Conservation (phyloP, 2,329 filamentous ascomycete species). For the Tolypocladium endophyticum region DNA sequence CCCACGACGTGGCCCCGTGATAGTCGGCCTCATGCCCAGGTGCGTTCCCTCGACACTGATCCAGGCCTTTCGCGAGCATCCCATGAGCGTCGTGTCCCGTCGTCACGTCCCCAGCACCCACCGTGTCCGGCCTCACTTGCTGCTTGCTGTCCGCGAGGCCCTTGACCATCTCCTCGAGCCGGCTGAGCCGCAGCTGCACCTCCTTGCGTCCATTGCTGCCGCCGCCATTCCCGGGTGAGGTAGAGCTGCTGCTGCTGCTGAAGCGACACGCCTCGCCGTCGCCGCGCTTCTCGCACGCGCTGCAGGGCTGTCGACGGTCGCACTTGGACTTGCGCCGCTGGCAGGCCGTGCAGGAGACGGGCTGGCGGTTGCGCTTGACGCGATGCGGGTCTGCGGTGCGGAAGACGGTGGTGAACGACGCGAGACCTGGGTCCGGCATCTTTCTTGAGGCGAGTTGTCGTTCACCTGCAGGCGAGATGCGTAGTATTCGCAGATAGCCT, state of each 20-base stretch:
- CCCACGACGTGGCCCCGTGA: slow-evolving; percentile 29
- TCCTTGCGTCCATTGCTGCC: slow-evolving; percentile 12
- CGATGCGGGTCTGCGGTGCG: slow-evolving; percentile 21
- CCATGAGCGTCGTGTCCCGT: background rate
- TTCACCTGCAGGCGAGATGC: background rate
- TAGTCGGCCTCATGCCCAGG: slow-evolving; percentile 13
- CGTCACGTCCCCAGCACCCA: slow-evolving; percentile 1
- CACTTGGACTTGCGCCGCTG: slow-evolving; percentile 32
- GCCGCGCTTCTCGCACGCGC: slow-evolving; percentile 27
- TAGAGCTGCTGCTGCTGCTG: slow-evolving; percentile 8
- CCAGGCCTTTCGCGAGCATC: background rate
- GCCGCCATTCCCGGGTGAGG: background rate
- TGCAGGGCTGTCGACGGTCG: slow-evolving; percentile 29
- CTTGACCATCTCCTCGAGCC: slow-evolving; percentile 30
- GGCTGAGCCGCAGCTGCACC: slow-evolving; percentile 26
- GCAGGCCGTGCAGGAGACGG: slow-evolving; percentile 30
- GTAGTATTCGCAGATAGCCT: background rate
- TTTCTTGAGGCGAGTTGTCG: background rate
- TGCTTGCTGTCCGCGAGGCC: slow-evolving; percentile 14
- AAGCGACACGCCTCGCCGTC: slow-evolving; percentile 23
- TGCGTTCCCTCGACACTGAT: background rate
- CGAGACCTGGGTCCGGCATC: slow-evolving; percentile 13
- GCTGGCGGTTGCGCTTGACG: slow-evolving; percentile 27
- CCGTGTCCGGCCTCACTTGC: background rate
- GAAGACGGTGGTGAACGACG: slow-evolving; percentile 22